Evolutionary conservation across 768 basidiomycete genomes (phyloP).

Genomic region (Dictyophora rubrovolvata): DNA sequence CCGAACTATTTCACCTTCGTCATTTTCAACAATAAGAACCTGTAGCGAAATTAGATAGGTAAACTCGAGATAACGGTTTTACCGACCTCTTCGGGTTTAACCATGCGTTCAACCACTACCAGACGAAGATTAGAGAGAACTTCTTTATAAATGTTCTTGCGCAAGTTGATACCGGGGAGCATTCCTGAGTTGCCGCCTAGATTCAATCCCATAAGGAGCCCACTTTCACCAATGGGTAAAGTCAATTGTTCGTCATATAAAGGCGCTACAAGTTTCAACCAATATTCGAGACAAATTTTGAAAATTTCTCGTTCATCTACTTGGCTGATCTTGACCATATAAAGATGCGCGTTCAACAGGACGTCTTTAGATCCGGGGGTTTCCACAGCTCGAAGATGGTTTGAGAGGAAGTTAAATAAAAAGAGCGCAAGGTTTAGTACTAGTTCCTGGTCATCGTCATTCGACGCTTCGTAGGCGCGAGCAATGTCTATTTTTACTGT

Average conservation of each 20-base stretch:
- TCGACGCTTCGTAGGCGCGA: conserved; percentile 29
- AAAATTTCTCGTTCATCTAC: conserved; percentile 43
- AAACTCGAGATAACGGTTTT: not conserved
- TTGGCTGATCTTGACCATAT: conserved; percentile 38
- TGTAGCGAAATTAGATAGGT: conserved; percentile 11
- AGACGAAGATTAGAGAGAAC: conserved; percentile 35
- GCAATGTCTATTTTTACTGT: conserved; percentile 25
- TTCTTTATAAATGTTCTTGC: conserved; percentile 36
- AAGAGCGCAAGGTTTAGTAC: conserved; percentile 40
- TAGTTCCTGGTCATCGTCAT: conserved; percentile 37
- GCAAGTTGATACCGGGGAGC: conserved; percentile 21
- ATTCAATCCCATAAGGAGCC: conserved; percentile 28
- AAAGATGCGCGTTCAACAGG: conserved; percentile 38
- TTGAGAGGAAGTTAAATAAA: conserved; percentile 38
- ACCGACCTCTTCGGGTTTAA: conserved; percentile 40
- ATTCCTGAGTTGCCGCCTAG: conserved; percentile 21
- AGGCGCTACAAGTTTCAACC: conserved; percentile 35
- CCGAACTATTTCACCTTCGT: conserved; percentile 42
- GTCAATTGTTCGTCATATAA: conserved; percentile 39
- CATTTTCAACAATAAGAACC: conserved; percentile 42
- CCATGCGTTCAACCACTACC: conserved; percentile 42
- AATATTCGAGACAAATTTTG: conserved; percentile 44
- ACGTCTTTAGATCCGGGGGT: conserved; percentile 32
- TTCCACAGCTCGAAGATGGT: conserved; percentile 36
- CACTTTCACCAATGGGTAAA: conserved; percentile 26